Conservation (phyloP, 345 rosid species). For the Salix exigua region DNA sequence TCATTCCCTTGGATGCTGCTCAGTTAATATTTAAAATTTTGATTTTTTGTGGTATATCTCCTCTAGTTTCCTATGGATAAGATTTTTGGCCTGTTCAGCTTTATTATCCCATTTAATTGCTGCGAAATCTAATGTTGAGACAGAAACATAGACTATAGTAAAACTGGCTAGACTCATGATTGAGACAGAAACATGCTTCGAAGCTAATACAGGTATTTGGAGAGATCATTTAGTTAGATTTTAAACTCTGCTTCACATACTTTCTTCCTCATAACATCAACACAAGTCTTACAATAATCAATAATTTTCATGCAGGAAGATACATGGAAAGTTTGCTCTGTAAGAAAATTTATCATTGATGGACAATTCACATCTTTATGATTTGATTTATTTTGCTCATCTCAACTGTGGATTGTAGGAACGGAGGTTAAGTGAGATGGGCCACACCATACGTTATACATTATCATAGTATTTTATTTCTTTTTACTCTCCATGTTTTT, state of each 20-base stretch:
- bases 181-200: neutral
- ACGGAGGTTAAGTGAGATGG: neutral
- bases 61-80: neutral
- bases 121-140: neutral
- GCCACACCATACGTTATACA: neutral
- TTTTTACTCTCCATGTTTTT: neutral
- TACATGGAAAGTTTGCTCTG: too few relatives aligned
- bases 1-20: neutral
- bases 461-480: neutral
- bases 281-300: too few relatives aligned
- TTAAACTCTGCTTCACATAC: neutral
- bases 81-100: neutral
- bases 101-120: neutral
- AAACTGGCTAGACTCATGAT: neutral
- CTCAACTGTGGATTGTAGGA: neutral
- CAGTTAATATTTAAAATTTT: neutral
- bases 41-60: neutral
- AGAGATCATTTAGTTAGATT: neutral
- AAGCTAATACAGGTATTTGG: neutral
- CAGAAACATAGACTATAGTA: neutral
- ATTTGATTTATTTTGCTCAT: neutral
- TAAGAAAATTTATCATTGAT: neutral
- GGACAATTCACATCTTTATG: neutral
- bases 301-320: too few relatives aligned
- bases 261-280: neutral